Conservation (phyloP, 2,329 filamentous ascomycete species). For the Fusarium metavorans region DNA sequence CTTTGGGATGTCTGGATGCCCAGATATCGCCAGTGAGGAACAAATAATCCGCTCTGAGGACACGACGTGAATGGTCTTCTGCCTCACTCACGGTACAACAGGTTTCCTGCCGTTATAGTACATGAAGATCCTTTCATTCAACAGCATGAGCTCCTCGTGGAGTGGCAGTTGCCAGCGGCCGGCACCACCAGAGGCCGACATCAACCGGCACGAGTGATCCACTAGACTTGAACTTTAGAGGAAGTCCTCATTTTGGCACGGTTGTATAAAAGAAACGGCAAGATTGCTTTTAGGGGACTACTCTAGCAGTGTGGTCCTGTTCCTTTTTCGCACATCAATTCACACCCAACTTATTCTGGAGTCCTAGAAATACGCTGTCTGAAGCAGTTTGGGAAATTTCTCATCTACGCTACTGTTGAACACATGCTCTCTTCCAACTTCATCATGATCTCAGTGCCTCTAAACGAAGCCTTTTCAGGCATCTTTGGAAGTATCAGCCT, state of each 20-base stretch:
- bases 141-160: not conserved
- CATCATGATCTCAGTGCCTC: not conserved
- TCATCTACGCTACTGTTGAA: too few species aligned
- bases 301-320: too few species aligned
- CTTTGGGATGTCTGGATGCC: not conserved
- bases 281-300: too few species aligned
- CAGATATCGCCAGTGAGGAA: not conserved
- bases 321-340: too few species aligned
- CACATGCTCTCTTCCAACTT: not conserved
- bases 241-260: not conserved
- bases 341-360: too few species aligned
- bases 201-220: not conserved
- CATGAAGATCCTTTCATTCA: not conserved
- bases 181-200: not conserved
- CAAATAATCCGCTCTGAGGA: not conserved
- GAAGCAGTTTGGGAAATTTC: too few species aligned
- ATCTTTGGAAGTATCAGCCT: not conserved
- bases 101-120: not conserved
- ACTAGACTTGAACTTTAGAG: not conserved
- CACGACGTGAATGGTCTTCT: not conserved
- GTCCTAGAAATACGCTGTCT: too few species aligned
- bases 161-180: not conserved
- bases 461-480: not conserved
- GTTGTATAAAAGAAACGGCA: not conserved
- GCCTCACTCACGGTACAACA: not conserved